A percentile compares a stretch with the other conserved stretches of the same genome.
These are phyloP conservation scores for Fragilariopsis cylindrus DNA, from an alignment of 108 stramenopile genomes.

Conservation along the genomic window DNA sequence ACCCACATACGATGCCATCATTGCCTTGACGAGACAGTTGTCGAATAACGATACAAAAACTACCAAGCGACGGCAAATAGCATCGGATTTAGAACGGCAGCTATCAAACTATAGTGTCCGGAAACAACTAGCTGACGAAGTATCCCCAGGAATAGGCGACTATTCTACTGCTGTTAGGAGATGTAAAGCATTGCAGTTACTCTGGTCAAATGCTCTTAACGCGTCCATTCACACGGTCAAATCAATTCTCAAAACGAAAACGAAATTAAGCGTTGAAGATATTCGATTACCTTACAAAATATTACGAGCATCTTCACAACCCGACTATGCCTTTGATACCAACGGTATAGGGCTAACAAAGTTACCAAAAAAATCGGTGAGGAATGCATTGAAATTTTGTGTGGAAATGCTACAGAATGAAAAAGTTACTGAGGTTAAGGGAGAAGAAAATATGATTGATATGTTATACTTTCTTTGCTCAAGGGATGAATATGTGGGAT, in stretches of 20 bases:
- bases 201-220: conserved; percentile 31
- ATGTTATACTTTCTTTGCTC: conserved; percentile 67
- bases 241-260: conserved; percentile 17
- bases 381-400: conserved; percentile 47
- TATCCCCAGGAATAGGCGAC: conserved; percentile 23
- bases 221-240: conserved; percentile 12
- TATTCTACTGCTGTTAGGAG: conserved; percentile 14
- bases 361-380: conserved; percentile 22
- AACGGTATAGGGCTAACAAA: conserved; percentile 25
- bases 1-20: conserved; percentile 29
- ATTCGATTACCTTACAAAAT: conserved; percentile 30
- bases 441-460: conserved; percentile 50
- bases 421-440: conserved; percentile 38
- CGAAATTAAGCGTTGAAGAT: conserved; percentile 26
- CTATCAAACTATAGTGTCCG: conserved; percentile 32
- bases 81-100: conserved; percentile 8
- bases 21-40: conserved; percentile 14
- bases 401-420: conserved; percentile 55
- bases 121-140: conserved; percentile 27
- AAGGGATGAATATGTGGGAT: conserved; percentile 56
- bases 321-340: conserved; percentile 26
- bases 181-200: conserved; percentile 18
- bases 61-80: conserved; percentile 31
- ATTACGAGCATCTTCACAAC: conserved; percentile 21
- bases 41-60: neutral